Percentiles rank a stretch among this genome's conserved stretches.
These are phyloP conservation scores for Solidago caesia DNA, from an alignment of 129 eudicot species.

Conservation along the genomic window DNA sequence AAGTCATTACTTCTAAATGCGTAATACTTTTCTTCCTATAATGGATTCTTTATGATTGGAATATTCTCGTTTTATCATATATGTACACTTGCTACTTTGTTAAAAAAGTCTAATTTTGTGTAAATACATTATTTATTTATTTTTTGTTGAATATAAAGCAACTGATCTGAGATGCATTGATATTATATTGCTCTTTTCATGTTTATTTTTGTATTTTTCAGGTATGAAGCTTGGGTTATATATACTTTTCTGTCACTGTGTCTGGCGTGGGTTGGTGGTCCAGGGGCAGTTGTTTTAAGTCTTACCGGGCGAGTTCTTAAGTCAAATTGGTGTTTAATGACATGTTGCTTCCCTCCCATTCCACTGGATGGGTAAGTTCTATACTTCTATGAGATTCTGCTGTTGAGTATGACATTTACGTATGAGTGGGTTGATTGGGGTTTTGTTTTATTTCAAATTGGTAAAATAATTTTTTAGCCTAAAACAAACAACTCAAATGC, in stretches of 20 bases:
- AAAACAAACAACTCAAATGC: not conserved
- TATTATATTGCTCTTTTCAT: not conserved
- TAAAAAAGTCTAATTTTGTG: not conserved
- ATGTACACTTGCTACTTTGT: not conserved
- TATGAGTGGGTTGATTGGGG: not conserved
- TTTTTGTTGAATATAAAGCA: slow-evolving; percentile 2
- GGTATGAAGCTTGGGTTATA: slow-evolving; percentile 98
- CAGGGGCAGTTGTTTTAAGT: slow-evolving; percentile 83
- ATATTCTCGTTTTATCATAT: not conserved
- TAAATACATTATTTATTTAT: not conserved
- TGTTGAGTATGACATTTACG: not conserved
- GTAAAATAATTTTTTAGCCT: not conserved
- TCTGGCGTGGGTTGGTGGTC: slow-evolving; percentile 98
- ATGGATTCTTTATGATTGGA: slow-evolving; percentile 1
- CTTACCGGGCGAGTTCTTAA: slow-evolving; percentile 66
- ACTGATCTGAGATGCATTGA: slow-evolving; percentile 6
- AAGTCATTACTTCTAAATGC: not conserved
- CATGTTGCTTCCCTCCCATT: slow-evolving; percentile 85
- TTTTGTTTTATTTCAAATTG: not conserved
- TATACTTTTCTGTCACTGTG: slow-evolving; percentile 84
- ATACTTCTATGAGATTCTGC: not conserved
- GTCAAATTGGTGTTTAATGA: slow-evolving; percentile 83
- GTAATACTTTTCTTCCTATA: not conserved
- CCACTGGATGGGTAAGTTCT: slow-evolving; percentile 79
- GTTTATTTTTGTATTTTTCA: slow-evolving; percentile 35